Percentiles rank a stretch among this genome's conserved stretches.
Conservation (phyloP, 139 green algal genomes). For the Mychonastes homosphaera region DNA sequence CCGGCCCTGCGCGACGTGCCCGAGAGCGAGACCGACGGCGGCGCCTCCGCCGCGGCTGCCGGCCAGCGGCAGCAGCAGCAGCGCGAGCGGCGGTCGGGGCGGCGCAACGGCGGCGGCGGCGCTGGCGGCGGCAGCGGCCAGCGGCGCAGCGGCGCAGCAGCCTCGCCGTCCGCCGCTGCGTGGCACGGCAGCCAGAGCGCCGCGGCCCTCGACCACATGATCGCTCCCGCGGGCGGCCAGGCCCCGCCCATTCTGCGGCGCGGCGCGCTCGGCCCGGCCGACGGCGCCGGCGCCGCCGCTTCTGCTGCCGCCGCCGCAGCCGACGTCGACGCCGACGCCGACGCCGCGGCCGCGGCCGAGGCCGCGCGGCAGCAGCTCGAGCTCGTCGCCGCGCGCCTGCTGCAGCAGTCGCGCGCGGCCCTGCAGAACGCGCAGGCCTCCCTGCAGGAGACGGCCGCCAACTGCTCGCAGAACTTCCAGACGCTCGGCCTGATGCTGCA, state of each 20-base stretch:
- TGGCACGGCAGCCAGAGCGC: not conserved
- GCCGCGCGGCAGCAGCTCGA: constrained; percentile 30
- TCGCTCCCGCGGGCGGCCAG: not conserved
- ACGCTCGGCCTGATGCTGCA: constrained; percentile 31
- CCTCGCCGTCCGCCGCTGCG: not conserved
- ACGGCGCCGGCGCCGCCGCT: too few relatives aligned
- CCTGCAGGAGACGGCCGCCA: constrained; percentile 44
- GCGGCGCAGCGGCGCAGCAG: not conserved
- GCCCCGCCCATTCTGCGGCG: too few relatives aligned
- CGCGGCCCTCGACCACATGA: not conserved
- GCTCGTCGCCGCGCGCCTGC: constrained; percentile 26
- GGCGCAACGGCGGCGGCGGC: constrained; percentile 14
- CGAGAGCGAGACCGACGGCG: constrained; percentile 13
- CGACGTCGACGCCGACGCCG: constrained; percentile 8
- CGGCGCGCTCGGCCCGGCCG: too few relatives aligned
- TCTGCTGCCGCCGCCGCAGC: not conserved
- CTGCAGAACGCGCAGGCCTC: constrained; percentile 37
- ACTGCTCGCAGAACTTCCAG: constrained; percentile 51
- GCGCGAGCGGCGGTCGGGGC: constrained; percentile 5
- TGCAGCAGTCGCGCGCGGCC: constrained; percentile 20
- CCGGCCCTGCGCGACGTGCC: constrained; percentile 18
- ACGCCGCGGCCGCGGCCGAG: constrained; percentile 10
- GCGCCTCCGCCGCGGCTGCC: not conserved
- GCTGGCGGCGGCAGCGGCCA: constrained; percentile 3
- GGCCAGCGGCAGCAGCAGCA: not conserved